Evolutionary conservation across 495 filamentous ascomycete genomes (phyloP), one percentile per base, ranked within the genome.

Genomic region (Elaphomyces granulatus): DNA sequence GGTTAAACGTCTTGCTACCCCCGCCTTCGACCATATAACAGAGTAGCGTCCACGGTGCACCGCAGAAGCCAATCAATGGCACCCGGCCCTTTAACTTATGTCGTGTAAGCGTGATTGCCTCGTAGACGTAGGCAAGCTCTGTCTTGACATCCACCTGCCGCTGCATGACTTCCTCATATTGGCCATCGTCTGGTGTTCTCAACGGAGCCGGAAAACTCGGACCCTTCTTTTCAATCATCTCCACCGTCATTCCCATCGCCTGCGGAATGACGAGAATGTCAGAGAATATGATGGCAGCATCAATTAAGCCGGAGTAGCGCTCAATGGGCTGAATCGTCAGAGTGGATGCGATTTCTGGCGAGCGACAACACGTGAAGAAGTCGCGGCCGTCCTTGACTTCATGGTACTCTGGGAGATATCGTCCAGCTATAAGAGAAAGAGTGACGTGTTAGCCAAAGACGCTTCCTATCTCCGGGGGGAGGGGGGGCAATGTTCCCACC

Each of bases 21-120:
- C 90, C 90, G 4, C 90, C 90, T 59, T 98, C 90, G 10, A 94
- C 85, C 90, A 98, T 98, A 61, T 98, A 98, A 66, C 86, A 90
- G 47, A 96, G 68, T 43, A 98, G 60, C 0, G 90, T 98, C 86
- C 90, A 98, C 1, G 90, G 90, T 2, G 90, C 87, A 14, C 90
- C 90, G 51, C 87, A 94, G 62, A 98, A 98, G n/a, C 90, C 90
- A 54, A 93, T 85, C 35, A 98, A 60, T 3, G 90, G 90, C 18
- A 98, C 92, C 10, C 85, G 69, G 7, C 87, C 90, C 36, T 78
- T 64, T 20, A 98, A 62, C 65, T 94, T 96, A 53, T 81, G 69
- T 49, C 90, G 72, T 7, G 90, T 96, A 46, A 94, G 59, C 1
- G 85, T 86, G 49, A 98, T 93, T 4, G 92, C 90, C 51, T 87